Evolutionary conservation across 192 early-diverging fungal genomes (phyloP).

Genomic region (Podila clonocystis): DNA sequence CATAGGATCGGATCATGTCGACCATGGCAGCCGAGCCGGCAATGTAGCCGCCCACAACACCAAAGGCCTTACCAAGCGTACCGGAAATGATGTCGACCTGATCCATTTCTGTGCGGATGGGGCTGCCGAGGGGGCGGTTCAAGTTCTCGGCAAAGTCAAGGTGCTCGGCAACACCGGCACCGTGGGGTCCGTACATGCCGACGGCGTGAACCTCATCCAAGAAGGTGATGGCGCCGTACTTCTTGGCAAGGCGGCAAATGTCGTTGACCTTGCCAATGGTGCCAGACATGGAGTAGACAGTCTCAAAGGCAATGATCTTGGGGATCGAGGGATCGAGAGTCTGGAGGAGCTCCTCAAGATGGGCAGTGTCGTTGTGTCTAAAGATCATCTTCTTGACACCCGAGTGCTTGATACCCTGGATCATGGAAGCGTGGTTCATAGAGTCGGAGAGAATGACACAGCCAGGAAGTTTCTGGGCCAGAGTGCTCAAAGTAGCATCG

Average conservation of each 20-base stretch:
- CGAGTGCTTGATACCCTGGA: slow-evolving; percentile 96
- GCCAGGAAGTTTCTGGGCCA: slow-evolving; percentile 87
- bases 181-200: slow-evolving; percentile 96
- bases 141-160: slow-evolving; percentile 83
- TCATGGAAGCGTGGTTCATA: slow-evolving; percentile 99
- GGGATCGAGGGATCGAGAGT: slow-evolving; percentile 83
- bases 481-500: slow-evolving; percentile 92
- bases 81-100: slow-evolving; percentile 96
- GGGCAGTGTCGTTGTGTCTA: slow-evolving; percentile 91
- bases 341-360: slow-evolving; percentile 88
- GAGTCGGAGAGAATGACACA: slow-evolving; percentile 96
- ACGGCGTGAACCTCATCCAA: slow-evolving; percentile 99
- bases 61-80: slow-evolving; percentile 97
- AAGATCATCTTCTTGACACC: slow-evolving; percentile 89
- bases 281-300: slow-evolving; percentile 98
- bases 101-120: slow-evolving; percentile 73
- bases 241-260: slow-evolving; percentile 88
- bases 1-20: slow-evolving; percentile 96
- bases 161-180: slow-evolving; percentile 96
- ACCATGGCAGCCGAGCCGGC: slow-evolving; percentile 88
- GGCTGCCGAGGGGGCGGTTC: slow-evolving; percentile 51
- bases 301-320: slow-evolving; percentile 97
- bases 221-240: slow-evolving; percentile 98
- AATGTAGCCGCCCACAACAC: slow-evolving; percentile 97
- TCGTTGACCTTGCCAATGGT: slow-evolving; percentile 92